Evolutionary conservation across 306 rosid species (phyloP).

Genomic region (Leucaena leucocephala): DNA sequence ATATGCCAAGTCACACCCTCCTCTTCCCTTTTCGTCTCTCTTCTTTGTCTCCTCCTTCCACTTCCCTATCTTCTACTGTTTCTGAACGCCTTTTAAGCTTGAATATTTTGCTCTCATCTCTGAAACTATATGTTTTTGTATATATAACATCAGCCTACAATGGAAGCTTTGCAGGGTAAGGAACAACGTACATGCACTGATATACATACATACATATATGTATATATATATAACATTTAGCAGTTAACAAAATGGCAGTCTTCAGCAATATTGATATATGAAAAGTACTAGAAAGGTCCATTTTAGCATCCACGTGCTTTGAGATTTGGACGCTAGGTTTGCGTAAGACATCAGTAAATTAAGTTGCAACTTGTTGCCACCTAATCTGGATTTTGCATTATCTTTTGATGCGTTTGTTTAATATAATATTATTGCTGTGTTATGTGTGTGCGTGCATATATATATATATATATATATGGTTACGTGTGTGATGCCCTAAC

Average conservation of each 20-base stretch:
- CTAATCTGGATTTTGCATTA: not conserved
- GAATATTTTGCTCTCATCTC: not conserved
- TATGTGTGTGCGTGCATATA: not conserved
- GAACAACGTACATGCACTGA: too few species aligned
- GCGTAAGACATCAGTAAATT: not conserved
- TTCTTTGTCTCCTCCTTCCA: not conserved
- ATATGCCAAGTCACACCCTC: not conserved
- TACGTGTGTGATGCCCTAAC: not conserved
- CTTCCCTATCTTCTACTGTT: not conserved
- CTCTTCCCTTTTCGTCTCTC: too few species aligned
- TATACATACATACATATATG: too few species aligned
- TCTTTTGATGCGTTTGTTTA: not conserved
- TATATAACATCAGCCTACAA: not conserved
- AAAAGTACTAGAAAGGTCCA: not conserved
- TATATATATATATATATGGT: not conserved
- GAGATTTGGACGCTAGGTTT: conserved; percentile 8
- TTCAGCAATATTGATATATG: too few species aligned
- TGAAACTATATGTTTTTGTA: not conserved
- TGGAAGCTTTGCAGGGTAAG: not conserved
- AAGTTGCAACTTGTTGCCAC: not conserved
- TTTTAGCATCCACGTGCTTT: not conserved
- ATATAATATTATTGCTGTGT: not conserved
- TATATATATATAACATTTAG: too few species aligned
- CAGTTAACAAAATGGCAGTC: not conserved
- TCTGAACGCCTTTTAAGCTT: not conserved